Evolutionary conservation across 2,329 filamentous ascomycete species (phyloP).

Genomic region (Colletotrichum melonis): DNA sequence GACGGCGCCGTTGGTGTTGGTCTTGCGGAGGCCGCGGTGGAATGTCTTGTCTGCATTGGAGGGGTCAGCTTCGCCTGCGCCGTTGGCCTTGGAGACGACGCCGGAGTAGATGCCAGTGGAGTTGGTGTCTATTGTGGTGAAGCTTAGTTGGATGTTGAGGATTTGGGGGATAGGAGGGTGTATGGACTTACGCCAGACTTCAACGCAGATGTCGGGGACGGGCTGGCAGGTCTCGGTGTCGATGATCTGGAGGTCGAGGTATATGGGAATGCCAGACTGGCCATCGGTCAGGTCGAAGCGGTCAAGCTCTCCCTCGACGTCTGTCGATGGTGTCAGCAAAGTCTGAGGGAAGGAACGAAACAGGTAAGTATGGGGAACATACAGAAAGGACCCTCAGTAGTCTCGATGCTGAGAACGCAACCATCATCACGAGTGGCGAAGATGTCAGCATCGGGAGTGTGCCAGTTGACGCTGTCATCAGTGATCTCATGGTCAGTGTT

Average conservation of each 20-base stretch:
- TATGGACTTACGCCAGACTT: conserved; percentile 24
- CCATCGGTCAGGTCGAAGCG: conserved; percentile 19
- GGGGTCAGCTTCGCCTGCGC: conserved; percentile 4
- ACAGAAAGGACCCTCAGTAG: conserved; percentile 21
- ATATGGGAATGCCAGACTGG: conserved; percentile 18
- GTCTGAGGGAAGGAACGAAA: not conserved
- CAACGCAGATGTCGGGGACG: conserved; percentile 13
- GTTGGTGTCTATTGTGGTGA: conserved; percentile 15
- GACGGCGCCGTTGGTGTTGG: conserved; percentile 39
- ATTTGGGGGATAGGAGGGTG: not conserved
- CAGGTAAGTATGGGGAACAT: not conserved
- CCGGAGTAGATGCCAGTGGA: conserved; percentile 31
- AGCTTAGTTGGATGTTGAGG: not conserved
- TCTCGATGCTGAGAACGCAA: conserved; percentile 12
- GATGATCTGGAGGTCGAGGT: conserved; percentile 30
- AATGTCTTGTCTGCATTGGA: conserved; percentile 11
- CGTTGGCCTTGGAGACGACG: conserved; percentile 16
- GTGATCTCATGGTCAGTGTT: conserved; percentile 18
- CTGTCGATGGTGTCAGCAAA: conserved; percentile 2
- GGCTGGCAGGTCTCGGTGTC: conserved; percentile 33
- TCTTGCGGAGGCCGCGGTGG: conserved; percentile 33
- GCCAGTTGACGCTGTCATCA: conserved; percentile 6
- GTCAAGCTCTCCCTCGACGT: conserved; percentile 23
- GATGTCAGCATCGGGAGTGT: conserved; percentile 13
- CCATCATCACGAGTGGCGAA: conserved; percentile 28